Evolutionary conservation across 345 rosid species (phyloP).

Genomic region (Salix koriyanagi): DNA sequence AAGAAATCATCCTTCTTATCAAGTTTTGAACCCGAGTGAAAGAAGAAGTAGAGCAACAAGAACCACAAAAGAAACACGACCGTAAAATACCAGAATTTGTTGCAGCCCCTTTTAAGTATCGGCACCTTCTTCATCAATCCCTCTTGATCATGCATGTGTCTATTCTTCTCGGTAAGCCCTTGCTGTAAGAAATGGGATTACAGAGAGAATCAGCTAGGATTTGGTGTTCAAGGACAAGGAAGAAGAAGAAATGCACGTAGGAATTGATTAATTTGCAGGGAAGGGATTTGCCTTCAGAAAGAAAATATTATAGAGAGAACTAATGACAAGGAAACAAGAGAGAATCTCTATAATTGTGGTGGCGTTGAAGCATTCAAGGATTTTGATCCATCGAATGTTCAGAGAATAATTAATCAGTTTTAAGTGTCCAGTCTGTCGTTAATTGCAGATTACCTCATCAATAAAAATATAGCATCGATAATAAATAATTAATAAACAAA

Average conservation of each 20-base stretch:
- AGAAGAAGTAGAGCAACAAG: conserved; percentile 42
- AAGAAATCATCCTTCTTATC: conserved; percentile 25
- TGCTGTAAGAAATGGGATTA: background rate
- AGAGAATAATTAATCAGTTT: background rate
- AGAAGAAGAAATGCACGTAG: too few species aligned
- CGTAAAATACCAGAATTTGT: conserved; percentile 46
- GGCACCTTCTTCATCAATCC: conserved; percentile 35
- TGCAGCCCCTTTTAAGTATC: conserved; percentile 31
- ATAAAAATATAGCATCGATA: too few species aligned
- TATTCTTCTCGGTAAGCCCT: background rate
- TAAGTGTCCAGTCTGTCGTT: too few species aligned
- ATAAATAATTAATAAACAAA: too few species aligned
- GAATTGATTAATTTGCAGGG: too few species aligned
- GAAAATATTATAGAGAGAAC: background rate
- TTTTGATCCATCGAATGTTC: conserved; percentile 2
- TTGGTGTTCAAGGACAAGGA: too few species aligned
- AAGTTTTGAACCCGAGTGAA: conserved; percentile 31
- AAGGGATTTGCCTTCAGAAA: background rate
- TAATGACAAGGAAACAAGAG: background rate
- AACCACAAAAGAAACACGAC: conserved; percentile 43
- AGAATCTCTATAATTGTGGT: background rate
- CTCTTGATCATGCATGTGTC: conserved; percentile 13
- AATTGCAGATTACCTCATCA: too few species aligned
- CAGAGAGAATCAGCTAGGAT: background rate
- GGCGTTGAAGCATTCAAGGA: conserved; percentile 20